These are phyloP conservation scores for Talaromyces marneffei DNA, from an alignment of 2,329 filamentous ascomycete species.

Conservation along the genomic window DNA sequence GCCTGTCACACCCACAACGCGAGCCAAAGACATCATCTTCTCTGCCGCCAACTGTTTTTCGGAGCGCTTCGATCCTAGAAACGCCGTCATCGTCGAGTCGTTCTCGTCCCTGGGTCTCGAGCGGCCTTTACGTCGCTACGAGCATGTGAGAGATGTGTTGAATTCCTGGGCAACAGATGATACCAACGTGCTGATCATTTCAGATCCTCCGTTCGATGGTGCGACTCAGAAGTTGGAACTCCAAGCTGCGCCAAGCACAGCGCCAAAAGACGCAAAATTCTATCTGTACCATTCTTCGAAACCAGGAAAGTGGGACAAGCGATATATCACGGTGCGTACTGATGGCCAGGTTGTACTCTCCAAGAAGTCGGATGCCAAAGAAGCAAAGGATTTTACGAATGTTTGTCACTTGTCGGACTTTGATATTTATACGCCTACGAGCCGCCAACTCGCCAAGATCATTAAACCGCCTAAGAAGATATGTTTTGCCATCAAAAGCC, in stretches of 20 bases:
- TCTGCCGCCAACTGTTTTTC: conserved; percentile 58
- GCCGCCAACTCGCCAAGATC: conserved; percentile 60
- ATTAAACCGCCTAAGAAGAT: conserved; percentile 78
- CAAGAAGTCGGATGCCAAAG: conserved; percentile 55
- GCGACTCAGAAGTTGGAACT: conserved; percentile 51
- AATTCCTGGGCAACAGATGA: conserved; percentile 86
- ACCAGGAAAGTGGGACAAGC: conserved; percentile 82
- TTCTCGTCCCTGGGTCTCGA: conserved; percentile 73
- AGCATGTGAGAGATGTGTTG: conserved; percentile 78
- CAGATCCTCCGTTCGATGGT: conserved; percentile 52
- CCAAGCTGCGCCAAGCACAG: conserved; percentile 55
- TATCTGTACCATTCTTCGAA: conserved; percentile 75
- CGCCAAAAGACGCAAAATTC: conserved; percentile 62
- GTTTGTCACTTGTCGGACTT: conserved; percentile 87
- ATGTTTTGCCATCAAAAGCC: conserved; percentile 85
- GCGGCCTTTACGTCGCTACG: conserved; percentile 76
- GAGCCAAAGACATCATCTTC: conserved; percentile 64
- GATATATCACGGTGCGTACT: conserved; percentile 64
- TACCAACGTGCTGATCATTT: conserved; percentile 67
- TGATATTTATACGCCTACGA: conserved; percentile 77
- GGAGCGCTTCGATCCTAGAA: conserved; percentile 58
- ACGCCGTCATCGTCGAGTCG: conserved; percentile 69
- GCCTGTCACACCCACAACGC: conserved; percentile 69
- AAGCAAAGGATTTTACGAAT: conserved; percentile 61
- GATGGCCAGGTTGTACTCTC: conserved; percentile 67